Evolutionary conservation across 2,329 filamentous ascomycete species (phyloP).

Genomic region (Phaeosphaeria sp.): DNA sequence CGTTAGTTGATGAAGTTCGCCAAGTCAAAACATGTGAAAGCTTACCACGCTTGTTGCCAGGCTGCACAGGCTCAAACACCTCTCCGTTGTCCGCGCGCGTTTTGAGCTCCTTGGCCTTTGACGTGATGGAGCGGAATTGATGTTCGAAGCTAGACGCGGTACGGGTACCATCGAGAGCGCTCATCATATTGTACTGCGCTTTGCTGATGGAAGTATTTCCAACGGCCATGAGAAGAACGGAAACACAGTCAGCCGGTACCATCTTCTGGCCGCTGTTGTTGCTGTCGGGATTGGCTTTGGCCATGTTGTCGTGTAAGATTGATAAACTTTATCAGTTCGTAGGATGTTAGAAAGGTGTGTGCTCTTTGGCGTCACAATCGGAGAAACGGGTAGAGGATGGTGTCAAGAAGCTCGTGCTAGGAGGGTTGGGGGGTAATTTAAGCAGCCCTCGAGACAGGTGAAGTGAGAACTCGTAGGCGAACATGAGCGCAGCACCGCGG

Average conservation of each 20-base stretch:
- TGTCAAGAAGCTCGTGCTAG: neutral
- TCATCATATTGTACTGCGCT: slow-evolving; percentile 37
- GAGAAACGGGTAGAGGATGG: too few relatives aligned
- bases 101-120: slow-evolving; percentile 38
- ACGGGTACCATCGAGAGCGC: slow-evolving; percentile 29
- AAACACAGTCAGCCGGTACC: slow-evolving; percentile 29
- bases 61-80: slow-evolving; percentile 26
- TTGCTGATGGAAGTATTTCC: slow-evolving; percentile 25
- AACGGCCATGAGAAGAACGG: slow-evolving; percentile 31
- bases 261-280: slow-evolving; percentile 16
- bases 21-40: neutral
- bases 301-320: slow-evolving; percentile 12
- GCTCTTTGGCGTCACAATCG: too few relatives aligned
- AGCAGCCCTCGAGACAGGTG: neutral
- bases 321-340: too few relatives aligned
- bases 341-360: too few relatives aligned
- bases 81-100: slow-evolving; percentile 31
- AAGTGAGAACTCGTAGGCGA: neutral
- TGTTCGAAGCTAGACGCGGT: slow-evolving; percentile 36
- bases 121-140: slow-evolving; percentile 28
- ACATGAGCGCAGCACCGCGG: neutral
- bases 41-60: slow-evolving; percentile 33
- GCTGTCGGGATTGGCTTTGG: slow-evolving; percentile 10
- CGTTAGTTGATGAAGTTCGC: slow-evolving; percentile 3
- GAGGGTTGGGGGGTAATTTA: neutral